Evolutionary conservation across 1,284 basidiomycete genomes (phyloP).

Genomic region (Cryptococcus sp.): DNA sequence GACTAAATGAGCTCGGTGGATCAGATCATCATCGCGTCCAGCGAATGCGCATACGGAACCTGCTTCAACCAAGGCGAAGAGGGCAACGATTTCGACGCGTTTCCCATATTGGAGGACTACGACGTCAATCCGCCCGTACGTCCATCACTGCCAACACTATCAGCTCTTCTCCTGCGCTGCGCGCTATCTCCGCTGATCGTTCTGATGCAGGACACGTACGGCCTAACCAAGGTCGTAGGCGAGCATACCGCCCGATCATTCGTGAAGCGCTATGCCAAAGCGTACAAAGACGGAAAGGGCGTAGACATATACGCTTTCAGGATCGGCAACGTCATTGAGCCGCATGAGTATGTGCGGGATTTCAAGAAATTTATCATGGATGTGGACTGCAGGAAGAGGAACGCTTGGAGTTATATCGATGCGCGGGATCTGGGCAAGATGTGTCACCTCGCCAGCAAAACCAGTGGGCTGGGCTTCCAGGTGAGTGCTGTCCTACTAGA

Average conservation of each 20-base stretch:
- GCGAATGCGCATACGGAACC: slow-evolving; percentile 41
- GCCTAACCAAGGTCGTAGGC: slow-evolving; percentile 38
- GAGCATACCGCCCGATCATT: slow-evolving; percentile 40
- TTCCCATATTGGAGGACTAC: slow-evolving; percentile 42
- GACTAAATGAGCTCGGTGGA: background rate
- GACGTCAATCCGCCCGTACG: slow-evolving; percentile 19
- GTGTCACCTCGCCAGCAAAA: slow-evolving; percentile 37
- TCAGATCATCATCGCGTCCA: slow-evolving; percentile 31
- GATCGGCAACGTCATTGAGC: slow-evolving; percentile 46
- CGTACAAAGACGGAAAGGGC: background rate
- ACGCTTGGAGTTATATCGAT: slow-evolving; percentile 48
- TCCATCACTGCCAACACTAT: background rate
- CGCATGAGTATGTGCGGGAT: slow-evolving; percentile 40
- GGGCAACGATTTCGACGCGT: slow-evolving; percentile 33
- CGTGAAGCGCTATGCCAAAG: slow-evolving; percentile 29
- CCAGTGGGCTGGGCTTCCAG: slow-evolving; percentile 39
- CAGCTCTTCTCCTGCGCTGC: no score
- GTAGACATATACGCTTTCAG: slow-evolving; percentile 44
- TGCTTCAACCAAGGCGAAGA: slow-evolving; percentile 45
- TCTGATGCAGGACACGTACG: slow-evolving; percentile 35
- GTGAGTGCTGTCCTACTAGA: slow-evolving; percentile 19
- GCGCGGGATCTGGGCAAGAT: slow-evolving; percentile 44
- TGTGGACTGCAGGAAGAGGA: slow-evolving; percentile 35
- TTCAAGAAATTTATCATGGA: slow-evolving; percentile 36
- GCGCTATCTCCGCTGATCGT: no score